Conservation (phyloP, 805 yeast genomes). For the Kurtzmaniella cleridarum region DNA sequence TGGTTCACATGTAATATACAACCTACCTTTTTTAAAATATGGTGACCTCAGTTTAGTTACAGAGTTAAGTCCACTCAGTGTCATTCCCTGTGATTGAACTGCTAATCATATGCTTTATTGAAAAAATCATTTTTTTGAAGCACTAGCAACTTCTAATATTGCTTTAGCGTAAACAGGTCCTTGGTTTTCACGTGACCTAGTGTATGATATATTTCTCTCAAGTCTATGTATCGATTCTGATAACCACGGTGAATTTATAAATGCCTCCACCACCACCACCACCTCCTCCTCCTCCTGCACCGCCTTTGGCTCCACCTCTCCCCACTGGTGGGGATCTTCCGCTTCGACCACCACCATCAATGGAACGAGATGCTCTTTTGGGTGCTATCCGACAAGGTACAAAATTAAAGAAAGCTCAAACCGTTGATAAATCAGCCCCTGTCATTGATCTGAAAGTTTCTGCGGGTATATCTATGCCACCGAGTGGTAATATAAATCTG, state of each 20-base stretch:
- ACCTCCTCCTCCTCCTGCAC: constrained; percentile 20
- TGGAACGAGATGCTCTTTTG: constrained; percentile 47
- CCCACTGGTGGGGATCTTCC: constrained; percentile 19
- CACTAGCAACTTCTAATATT: too few species aligned
- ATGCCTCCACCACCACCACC: constrained; percentile 32
- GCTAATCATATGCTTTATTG: too few species aligned
- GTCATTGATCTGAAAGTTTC: constrained; percentile 46
- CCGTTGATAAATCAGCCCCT: constrained; percentile 47
- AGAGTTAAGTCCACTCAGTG: too few species aligned
- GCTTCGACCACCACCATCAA: background rate
- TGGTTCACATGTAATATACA: too few species aligned
- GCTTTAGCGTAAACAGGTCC: constrained; percentile 5
- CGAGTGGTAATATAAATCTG: constrained; percentile 10
- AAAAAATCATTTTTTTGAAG: too few species aligned
- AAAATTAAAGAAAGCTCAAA: constrained; percentile 35
- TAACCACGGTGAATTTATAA: background rate
- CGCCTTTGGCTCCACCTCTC: constrained; percentile 11
- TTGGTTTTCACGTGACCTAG: constrained; percentile 17
- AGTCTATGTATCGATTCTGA: background rate
- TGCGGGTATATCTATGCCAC: constrained; percentile 26
- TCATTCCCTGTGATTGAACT: too few species aligned
- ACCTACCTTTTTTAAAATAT: too few species aligned
- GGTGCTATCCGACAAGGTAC: constrained; percentile 74
- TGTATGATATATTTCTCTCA: background rate
- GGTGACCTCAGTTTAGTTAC: too few species aligned